Conservation (phyloP, 352 stramenopile genomes). For the Globisporangium apiculatum region DNA sequence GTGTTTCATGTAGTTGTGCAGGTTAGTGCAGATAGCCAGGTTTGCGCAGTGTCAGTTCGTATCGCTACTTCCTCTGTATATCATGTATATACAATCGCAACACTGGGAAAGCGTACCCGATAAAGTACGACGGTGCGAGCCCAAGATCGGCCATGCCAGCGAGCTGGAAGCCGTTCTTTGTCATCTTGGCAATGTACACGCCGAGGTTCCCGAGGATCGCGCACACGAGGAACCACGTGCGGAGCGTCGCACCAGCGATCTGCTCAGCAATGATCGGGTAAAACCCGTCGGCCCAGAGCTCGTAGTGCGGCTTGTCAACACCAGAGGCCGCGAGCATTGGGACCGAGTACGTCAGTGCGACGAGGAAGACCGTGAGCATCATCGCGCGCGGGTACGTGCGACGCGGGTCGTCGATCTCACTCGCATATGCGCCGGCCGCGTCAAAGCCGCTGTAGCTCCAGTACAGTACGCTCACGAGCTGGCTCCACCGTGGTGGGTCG, state of each 20-base stretch:
- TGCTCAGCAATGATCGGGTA: conserved; percentile 64
- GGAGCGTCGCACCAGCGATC: conserved; percentile 56
- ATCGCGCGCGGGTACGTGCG: conserved; percentile 70
- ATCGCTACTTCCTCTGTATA: conserved; percentile 25
- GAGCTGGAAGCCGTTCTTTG: conserved; percentile 75
- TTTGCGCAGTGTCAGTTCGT: background rate
- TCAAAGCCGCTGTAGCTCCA: conserved; percentile 84
- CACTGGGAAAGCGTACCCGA: conserved; percentile 2
- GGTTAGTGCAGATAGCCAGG: no score
- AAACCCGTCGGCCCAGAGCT: conserved; percentile 64
- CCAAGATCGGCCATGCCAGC: conserved; percentile 75
- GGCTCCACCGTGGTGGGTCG: conserved; percentile 43
- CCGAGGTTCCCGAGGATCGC: conserved; percentile 72
- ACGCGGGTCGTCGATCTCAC: conserved; percentile 61
- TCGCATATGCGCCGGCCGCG: conserved; percentile 55
- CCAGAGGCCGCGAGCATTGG: conserved; percentile 62
- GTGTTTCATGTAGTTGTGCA: no score
- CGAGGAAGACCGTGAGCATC: conserved; percentile 65
- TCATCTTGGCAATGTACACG: conserved; percentile 77
- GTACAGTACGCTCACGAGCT: conserved; percentile 63
- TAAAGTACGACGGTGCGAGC: conserved; percentile 52
- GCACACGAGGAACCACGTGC: conserved; percentile 71
- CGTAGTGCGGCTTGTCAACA: conserved; percentile 64
- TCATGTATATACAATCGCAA: conserved; percentile 47
- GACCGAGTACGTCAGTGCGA: conserved; percentile 69